These are phyloP conservation scores for Aegilops longissima DNA, from an alignment of 176 grass and related monocot species.

Conservation along the genomic window DNA sequence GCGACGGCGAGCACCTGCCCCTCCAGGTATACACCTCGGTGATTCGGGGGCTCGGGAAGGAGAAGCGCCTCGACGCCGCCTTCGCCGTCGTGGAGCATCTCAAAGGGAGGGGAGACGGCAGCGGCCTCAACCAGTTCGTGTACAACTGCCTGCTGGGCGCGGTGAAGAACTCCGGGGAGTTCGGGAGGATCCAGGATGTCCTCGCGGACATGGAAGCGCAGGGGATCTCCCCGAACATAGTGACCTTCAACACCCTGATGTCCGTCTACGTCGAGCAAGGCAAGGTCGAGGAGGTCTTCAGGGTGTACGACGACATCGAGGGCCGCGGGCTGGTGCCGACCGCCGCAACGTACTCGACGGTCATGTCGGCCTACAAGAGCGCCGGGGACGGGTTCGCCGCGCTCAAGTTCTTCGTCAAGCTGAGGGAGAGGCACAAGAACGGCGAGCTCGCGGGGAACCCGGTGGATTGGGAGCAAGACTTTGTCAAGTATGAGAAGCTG, in stretches of 20 bases:
- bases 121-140: conserved; percentile 57
- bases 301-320: conserved; percentile 49
- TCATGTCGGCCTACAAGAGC: conserved; percentile 78
- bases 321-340: conserved; percentile 56
- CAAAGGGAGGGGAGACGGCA: conserved; percentile 38
- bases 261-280: conserved; percentile 67
- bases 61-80: conserved; percentile 53
- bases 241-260: conserved; percentile 82
- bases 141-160: conserved; percentile 84
- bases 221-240: conserved; percentile 54
- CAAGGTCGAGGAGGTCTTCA: conserved; percentile 46
- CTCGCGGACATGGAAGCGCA: conserved; percentile 72
- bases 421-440: conserved; percentile 56
- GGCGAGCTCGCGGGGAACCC: conserved; percentile 45
- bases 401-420: conserved; percentile 49
- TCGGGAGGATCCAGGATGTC: conserved; percentile 40
- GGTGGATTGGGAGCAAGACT: conserved; percentile 61
- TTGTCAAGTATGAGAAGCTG: conserved; percentile 65
- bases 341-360: conserved; percentile 54
- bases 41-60: conserved; percentile 59
- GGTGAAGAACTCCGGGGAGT: conserved; percentile 53
- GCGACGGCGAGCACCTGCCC: conserved; percentile 34
- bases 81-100: conserved; percentile 75
- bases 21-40: conserved; percentile 73
- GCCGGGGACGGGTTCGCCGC: conserved; percentile 51